These are phyloP conservation scores for Pseudogymnoascus sp. DNA, from an alignment of 2,329 filamentous ascomycete genomes.

Conservation along the genomic window DNA sequence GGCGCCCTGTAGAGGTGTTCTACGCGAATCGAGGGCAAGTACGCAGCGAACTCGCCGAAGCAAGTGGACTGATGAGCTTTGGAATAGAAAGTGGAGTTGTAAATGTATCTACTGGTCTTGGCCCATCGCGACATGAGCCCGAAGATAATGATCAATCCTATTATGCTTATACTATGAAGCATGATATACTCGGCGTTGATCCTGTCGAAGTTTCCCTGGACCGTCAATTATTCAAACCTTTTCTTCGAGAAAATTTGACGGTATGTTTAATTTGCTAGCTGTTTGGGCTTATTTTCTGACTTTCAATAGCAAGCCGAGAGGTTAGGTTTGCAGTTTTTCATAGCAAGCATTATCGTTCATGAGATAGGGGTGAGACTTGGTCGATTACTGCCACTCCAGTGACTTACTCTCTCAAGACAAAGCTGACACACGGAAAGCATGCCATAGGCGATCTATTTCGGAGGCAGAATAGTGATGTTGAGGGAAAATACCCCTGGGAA, in stretches of 20 bases:
- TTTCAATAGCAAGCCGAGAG: not conserved
- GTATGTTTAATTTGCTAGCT: not conserved
- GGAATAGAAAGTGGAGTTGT: slow-evolving; percentile 1
- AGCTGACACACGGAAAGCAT: not conserved
- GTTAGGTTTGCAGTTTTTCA: not conserved
- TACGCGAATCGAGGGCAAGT: not conserved
- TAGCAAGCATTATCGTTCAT: not conserved
- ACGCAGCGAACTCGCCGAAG: not conserved
- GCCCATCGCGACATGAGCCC: not conserved
- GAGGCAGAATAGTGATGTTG: not conserved
- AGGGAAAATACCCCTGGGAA: not conserved
- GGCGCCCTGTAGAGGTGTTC: not conserved
- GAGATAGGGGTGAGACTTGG: not conserved
- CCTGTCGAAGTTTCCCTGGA: not conserved
- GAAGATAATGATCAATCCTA: not conserved
- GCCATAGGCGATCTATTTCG: not conserved
- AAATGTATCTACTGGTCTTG: not conserved
- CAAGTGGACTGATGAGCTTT: not conserved
- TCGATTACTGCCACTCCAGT: not conserved
- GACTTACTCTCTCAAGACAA: not conserved
- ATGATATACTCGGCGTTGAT: not conserved
- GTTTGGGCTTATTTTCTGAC: not conserved
- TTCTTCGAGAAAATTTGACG: not conserved
- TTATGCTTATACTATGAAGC: not conserved
- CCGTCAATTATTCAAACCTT: not conserved